phyloP scores from a whole-genome alignment of 495 filamentous ascomycete species.

The Neurospora sp. region DNA sequence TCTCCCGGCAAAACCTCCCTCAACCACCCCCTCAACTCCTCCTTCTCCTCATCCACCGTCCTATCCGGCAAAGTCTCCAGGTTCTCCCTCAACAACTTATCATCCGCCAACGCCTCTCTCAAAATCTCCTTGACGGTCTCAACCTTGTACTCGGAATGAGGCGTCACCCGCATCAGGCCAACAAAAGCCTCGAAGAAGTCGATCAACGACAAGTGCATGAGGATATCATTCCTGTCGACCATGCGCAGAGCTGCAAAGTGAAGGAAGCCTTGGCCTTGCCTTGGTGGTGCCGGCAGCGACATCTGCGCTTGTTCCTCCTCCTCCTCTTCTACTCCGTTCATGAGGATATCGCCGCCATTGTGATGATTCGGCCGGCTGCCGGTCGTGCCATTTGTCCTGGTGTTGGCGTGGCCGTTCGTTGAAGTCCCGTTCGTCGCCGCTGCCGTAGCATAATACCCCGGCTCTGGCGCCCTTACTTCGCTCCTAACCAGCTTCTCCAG shows the following conservation, averaged over 20 bases:
- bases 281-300: conserved; percentile 18
- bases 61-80: conserved; percentile 32
- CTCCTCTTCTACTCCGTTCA: conserved; percentile 10
- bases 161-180: conserved; percentile 38
- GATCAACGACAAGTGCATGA: conserved; percentile 73
- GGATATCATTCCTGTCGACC: conserved; percentile 60
- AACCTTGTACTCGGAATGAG: conserved; percentile 27
- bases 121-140: conserved; percentile 30
- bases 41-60: conserved; percentile 34
- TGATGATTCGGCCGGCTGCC: background rate
- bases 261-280: conserved; percentile 44
- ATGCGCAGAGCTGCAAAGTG: conserved; percentile 66
- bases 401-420: background rate
- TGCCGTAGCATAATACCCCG: conserved; percentile 23
- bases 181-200: conserved; percentile 65
- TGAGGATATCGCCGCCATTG: conserved; percentile 6
- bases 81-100: conserved; percentile 29
- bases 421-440: background rate
- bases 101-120: conserved; percentile 26
- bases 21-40: conserved; percentile 29
- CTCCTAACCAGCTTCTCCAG: conserved; percentile 50
- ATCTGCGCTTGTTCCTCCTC: background rate
- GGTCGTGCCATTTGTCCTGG: background rate
- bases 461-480: conserved; percentile 48
- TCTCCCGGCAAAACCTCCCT: conserved; percentile 21